Evolutionary conservation across 225 moss, liverwort and hornwort species (phyloP), one percentile per base, ranked within the genome.

Genomic region (Polytrichum formosum): DNA sequence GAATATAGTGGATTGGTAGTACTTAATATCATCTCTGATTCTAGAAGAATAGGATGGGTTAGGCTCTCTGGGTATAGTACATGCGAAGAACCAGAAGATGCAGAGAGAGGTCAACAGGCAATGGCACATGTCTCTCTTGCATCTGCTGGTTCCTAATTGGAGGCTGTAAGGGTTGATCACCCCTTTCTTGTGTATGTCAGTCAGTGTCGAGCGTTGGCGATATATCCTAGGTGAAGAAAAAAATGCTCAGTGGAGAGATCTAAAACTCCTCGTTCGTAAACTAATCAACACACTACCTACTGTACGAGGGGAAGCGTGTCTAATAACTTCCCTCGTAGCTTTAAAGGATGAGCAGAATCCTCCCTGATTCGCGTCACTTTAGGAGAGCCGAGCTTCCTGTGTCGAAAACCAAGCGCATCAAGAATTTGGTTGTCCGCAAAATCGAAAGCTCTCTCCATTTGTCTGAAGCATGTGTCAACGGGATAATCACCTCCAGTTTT

Each of bases 361-460:
- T 63, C 75, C 71, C 75, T 67, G 10, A 80, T 67, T 37, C 84
- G 74, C 1, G 72, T 68, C 55, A 84, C 78, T 65, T 75, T 72
- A 18, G 75, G 54, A 26, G 77, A 80, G 25, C 80, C 84, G 58
- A 84, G 80, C 21, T 81, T 74, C 28, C 28, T 28, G 53, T 87
- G 87, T 72, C 74, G 78, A 30, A 84, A 70, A 1, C 87, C 87
- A 37, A 76, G 78, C 26, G 68, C 68, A 16, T 81, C 64, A 20
- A 87, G 74, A 26, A 87, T 61, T 59, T 87, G 87, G 56, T 87
- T 87, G 20, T 87, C 87, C 1, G 83, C 87, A 60, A 87, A 87
- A 81, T 76, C 84, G 74, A 81, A 87, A 2, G 87, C 84, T 64
- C 87, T 81, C 17, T 67, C 70, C 87, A 87, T 87, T 55, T 87